Evolutionary conservation across 768 basidiomycete species (phyloP), one percentile per base, ranked within the genome.

Genomic region (Steccherinum ochraceum): DNA sequence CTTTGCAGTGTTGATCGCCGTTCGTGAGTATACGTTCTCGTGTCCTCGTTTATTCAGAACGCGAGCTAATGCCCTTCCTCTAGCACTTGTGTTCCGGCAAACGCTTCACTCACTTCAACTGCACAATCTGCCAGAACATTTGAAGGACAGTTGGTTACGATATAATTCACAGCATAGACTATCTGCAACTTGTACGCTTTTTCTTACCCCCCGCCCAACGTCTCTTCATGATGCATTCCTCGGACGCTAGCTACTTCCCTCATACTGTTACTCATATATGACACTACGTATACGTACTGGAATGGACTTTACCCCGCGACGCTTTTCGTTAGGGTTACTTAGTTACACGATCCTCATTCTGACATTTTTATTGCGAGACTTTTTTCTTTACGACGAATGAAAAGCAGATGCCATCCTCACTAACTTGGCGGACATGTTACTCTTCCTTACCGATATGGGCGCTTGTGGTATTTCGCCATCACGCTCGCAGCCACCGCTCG

Each of bases 1-100:
- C 53, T 91, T 95, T 60, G 77, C 81, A 30, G 82, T 80, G 40
- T 76, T 96, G 57, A 83, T 97, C 64, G 81, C 76, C 59, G 66
- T 87, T 57, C 90, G 87, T 90, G 67, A 73, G 87, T 79, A 21
- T 45, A 11, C 16, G n/a, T n/a, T n/a, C n/a, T n/a, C n/a, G n/a
- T n/a, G n/a, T n/a, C n/a, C n/a, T n/a, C n/a, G n/a, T n/a, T n/a
- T n/a, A n/a, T n/a, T n/a, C n/a, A n/a, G n/a, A n/a, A n/a, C n/a
- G n/a, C n/a, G n/a, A n/a, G n/a, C n/a, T n/a, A n/a, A n/a, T n/a
- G n/a, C n/a, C n/a, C n/a, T 56, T 21, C 53, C 52, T 12, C 4
- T 16, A 65, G 64, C 64, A 26, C 51, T 63, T 35, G 57, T 58
- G 25, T 62, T 65, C 59, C 64, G 64, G 23, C 50, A 61, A 16